Evolutionary conservation across 805 yeast species (phyloP), one percentile per base, ranked within the genome.

Genomic region (Barnettozyma californica): DNA sequence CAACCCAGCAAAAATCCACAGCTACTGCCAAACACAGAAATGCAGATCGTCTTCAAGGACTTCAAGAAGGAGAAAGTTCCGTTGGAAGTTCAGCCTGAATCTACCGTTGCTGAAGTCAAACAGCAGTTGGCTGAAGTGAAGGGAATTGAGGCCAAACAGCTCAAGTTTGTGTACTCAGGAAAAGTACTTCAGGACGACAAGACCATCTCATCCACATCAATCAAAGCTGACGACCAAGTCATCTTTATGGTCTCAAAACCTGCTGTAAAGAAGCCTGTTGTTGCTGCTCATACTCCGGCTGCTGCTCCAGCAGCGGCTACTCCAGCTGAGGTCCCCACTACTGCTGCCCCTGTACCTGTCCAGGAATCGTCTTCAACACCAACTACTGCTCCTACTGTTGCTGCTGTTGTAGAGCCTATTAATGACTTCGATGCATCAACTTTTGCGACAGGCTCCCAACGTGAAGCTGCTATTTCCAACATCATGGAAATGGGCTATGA

Each of bases 401-500:
- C 53, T 13, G 33, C 51, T 18, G 50, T 59, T 9, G 55, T 63
- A 10, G 41, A 38, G 27, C 55, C 44, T 13, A 43, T 54, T 1
- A 40, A 51, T 16, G 65, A 65, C 31, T 61, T 61, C 34, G 56
- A 59, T 33, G 64, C 63, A 1, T 77, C 86, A 4, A 81, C 83
- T 2, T 84, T 85, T 63, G 87, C 95, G 20, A 79, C 81, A 29
- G 97, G 97, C 11, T 66, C 77, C 36, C 83, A 83, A 51, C 78
- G 96, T 57, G 89, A 87, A 59, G 78, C 83, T 27, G 87, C 95
- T 31, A 78, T 92, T 49, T 76, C 74, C 50, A 84, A 84, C 63
- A 90, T 94, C 66, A 79, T 90, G 82, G 97, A 88, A 57, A 90
- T 94, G 97, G 99, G 99, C 9, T 94, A 90, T 63, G 88, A 85